Evolutionary conservation across 1,284 basidiomycete species (phyloP).

Genomic region (Boletus semigastroideus): DNA sequence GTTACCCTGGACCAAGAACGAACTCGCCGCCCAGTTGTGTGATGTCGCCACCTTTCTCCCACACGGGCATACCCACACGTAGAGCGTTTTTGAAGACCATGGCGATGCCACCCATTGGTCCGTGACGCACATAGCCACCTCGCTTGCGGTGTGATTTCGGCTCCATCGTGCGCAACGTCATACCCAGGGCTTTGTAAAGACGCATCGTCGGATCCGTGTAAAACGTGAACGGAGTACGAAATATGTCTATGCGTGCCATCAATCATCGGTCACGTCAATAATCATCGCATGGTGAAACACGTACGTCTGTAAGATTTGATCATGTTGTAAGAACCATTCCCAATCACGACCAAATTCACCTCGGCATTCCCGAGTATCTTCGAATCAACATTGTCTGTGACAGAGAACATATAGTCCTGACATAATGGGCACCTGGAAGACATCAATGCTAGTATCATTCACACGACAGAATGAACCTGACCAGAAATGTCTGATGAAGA

Average conservation of each 20-base stretch:
- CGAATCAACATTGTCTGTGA: conserved; percentile 52
- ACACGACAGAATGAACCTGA: conserved; percentile 8
- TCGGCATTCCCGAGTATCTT: conserved; percentile 54
- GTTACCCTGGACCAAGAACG: conserved; percentile 76
- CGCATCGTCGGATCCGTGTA: conserved; percentile 77
- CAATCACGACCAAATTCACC: conserved; percentile 68
- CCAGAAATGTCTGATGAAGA: conserved; percentile 72
- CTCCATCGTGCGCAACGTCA: conserved; percentile 56
- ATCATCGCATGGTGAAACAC: conserved; percentile 27
- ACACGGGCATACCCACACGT: conserved; percentile 72
- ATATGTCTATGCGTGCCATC: conserved; percentile 47
- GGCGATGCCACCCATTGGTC: conserved; percentile 62
- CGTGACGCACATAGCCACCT: conserved; percentile 66
- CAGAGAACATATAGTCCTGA: conserved; percentile 81
- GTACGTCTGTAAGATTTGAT: conserved; percentile 67
- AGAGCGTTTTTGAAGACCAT: conserved; percentile 69
- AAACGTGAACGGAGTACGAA: conserved; percentile 58
- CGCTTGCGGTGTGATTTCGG: conserved; percentile 34
- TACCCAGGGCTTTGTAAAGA: conserved; percentile 74
- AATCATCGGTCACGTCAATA: not conserved
- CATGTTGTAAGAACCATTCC: conserved; percentile 75
- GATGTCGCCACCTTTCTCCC: conserved; percentile 76
- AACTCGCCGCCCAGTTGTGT: conserved; percentile 88
- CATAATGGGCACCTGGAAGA: conserved; percentile 65
- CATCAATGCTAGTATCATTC: conserved; percentile 14